Evolutionary conservation across 2,329 filamentous ascomycete genomes (phyloP), one percentile per base, ranked within the genome.

Genomic region (Alternaria novae-zelandiae): DNA sequence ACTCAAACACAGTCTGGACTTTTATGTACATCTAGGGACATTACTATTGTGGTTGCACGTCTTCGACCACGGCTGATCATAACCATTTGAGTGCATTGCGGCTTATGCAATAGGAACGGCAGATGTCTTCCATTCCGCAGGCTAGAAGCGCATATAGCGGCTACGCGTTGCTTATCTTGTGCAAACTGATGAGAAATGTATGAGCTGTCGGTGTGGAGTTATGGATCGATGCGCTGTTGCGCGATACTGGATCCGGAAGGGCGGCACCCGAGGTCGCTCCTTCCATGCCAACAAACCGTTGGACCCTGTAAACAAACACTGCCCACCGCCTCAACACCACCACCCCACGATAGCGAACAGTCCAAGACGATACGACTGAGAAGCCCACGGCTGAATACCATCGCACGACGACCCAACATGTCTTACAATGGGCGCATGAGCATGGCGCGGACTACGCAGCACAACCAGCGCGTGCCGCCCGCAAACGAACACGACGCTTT

Each of bases 371-470:
- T 44, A 32, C 54, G 36, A 59, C 21, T 15, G 21, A 43, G 12
- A 30, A 12, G 28, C n/a, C 5, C 51, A 25, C 17, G 53, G 25
- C 44, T 26, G 13, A 44, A n/a, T n/a, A 12, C 6, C 4, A 30
- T 50, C 49, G 26, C 44, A 20, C 30, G 44, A 21, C 32, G 45
- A 49, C 21, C 10, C 67, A 74, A 49, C 45, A 85, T 85, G 83
- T 82, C 83, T 61, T 84, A 81, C 74, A 83, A 84, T 65, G 80
- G 80, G 60, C 82, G 84, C 69, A 84, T 85, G 82, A 85, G 83
- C 71, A 83, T 82, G 74, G 83, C 82, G 70, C 77, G 74, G 69
- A 77, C 80, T 13, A 78, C 79, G 21, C 74, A 71, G 25, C 76
- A 73, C 74, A 83, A 77, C 58, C 76, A 75, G 73, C 81, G 78